Evolutionary conservation across 768 basidiomycete genomes (phyloP), one percentile per base, ranked within the genome.

Genomic region (Phanerodontia chrysosporium): DNA sequence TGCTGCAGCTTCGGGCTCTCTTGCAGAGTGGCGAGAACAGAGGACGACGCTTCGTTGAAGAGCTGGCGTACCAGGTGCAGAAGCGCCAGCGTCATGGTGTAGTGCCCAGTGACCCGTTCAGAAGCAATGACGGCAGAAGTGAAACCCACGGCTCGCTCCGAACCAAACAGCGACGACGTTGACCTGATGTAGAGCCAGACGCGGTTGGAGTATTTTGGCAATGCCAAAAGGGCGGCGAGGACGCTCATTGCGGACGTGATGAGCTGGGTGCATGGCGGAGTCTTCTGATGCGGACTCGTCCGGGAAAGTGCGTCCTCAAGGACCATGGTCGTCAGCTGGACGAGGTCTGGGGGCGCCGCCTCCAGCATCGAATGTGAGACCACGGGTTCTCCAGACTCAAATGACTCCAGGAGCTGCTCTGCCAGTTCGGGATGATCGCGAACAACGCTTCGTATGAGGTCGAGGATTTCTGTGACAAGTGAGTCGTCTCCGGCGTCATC

Each of bases 171-270:
- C 22, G 85, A 80, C 0, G 82, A 76, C 0, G 92, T 89, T 5
- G 89, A 89, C 13, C 92, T 86, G 21, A 95, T 82, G 66, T 90
- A 95, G 10, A 93, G 76, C 94, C 93, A 96, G 24, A 95, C 90
- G 1, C 89, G 82, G 63, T 84, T 83, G n/a, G 90, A 89, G 66
- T 88, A 88, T 46, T 76, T 78, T 0, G 89, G 90, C 13, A 90
- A 74, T 1, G 85, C 82, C 35, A 95, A 79, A 29, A 95, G 78
- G 0, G 87, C 87, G 3, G 90, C 80, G 21, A 96, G 80, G 13
- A 95, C 86, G 55, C 85, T 89, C 76, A 96, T 82, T 3, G 91
- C 84, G 8, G 89, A 90, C 2, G 89, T 88, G 61, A 92, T 86
- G 60, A 92, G 78, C 44, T 82, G 80, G 0, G 83, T 80, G 21